A percentile compares a stretch with the other conserved stretches of the same genome.
These are phyloP conservation scores for Sarocladium oryzae DNA, from an alignment of 2,329 filamentous ascomycete species.

Conservation along the genomic window DNA sequence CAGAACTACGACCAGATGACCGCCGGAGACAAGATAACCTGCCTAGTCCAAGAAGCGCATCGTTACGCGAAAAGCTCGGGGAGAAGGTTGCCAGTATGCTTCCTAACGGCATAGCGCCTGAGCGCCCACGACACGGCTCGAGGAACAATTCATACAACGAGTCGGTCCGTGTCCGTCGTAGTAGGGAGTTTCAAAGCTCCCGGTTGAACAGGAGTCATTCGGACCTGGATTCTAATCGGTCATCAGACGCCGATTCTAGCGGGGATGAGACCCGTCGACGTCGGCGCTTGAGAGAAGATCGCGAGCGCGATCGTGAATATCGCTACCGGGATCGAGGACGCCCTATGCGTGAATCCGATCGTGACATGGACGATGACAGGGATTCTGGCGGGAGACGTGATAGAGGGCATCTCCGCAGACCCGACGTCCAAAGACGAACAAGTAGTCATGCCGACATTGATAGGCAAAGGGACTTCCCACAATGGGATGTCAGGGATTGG, in stretches of 20 bases:
- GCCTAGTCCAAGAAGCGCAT: conserved; percentile 27
- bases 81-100: conserved; percentile 40
- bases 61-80: conserved; percentile 35
- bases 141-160: conserved; percentile 26
- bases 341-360: conserved; percentile 23
- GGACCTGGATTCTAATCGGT: conserved; percentile 30
- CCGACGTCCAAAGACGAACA: conserved; percentile 35
- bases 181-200: conserved; percentile 34
- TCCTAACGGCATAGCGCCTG: conserved; percentile 27
- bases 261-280: conserved; percentile 24
- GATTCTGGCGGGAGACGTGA: conserved; percentile 25
- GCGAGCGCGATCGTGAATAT: conserved; percentile 32
- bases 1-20: conserved; percentile 17
- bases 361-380: conserved; percentile 25
- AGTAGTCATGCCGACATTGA: conserved; percentile 46
- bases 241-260: conserved; percentile 26
- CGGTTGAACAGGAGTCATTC: conserved; percentile 36
- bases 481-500: conserved; percentile 25
- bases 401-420: conserved; percentile 29
- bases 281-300: conserved; percentile 19
- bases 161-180: conserved; percentile 26
- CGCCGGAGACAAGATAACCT: background rate
- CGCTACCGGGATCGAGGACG: conserved; percentile 27
- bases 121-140: conserved; percentile 30
- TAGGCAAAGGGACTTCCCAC: conserved; percentile 27